Conservation (phyloP, 345 rosid genomes). For the Hibiscus mutabilis region DNA sequence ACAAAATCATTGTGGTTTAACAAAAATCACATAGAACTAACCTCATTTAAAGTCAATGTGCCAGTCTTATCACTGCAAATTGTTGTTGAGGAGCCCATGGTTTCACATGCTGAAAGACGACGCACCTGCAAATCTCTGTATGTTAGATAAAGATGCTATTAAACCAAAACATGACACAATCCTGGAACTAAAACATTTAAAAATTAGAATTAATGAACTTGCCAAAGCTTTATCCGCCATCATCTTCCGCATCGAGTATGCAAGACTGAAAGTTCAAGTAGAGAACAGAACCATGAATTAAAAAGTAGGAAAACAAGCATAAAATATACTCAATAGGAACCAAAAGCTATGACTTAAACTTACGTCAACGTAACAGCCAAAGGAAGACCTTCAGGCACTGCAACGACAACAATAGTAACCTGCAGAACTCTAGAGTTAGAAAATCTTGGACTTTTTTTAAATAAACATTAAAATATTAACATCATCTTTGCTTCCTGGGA, state of each 20-base stretch:
- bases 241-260: conserved; percentile 99
- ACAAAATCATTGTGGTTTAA: background rate
- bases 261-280: conserved; percentile 42
- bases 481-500: background rate
- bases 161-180: conserved; percentile 5
- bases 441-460: background rate
- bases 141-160: conserved; percentile 16
- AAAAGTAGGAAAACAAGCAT: background rate
- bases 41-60: conserved; percentile 94
- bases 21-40: conserved; percentile 16
- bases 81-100: conserved; percentile 99
- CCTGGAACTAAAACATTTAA: conserved; percentile 4
- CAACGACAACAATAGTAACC: conserved; percentile 99
- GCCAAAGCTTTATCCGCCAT: conserved; percentile 99
- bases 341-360: conserved; percentile 24
- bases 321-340: background rate
- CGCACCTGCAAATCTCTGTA: conserved; percentile 60
- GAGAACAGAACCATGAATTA: conserved; percentile 4
- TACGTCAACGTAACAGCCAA: conserved; percentile 99
- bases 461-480: background rate
- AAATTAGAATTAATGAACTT: conserved; percentile 23
- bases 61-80: conserved; percentile 99
- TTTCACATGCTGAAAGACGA: conserved; percentile 99
- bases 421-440: conserved; percentile 28
- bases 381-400: conserved; percentile 99